A percentile compares a stretch with the other conserved stretches of the same genome.
These are phyloP conservation scores for Penicillium sp. DNA, from an alignment of 2,329 filamentous ascomycete genomes.

Conservation along the genomic window DNA sequence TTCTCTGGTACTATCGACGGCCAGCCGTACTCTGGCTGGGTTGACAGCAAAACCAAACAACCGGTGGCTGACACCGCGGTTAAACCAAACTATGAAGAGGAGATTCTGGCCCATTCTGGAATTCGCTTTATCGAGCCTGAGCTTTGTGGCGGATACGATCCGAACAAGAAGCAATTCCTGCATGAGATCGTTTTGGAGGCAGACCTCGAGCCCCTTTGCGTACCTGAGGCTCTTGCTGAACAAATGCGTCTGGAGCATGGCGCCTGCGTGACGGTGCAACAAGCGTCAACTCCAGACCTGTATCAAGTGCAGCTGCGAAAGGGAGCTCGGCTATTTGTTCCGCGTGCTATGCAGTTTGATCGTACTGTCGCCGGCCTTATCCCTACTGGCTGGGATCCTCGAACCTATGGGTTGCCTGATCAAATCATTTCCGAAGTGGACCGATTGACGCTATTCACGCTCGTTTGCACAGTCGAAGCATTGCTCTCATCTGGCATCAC, in stretches of 20 bases:
- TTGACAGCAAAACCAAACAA: conserved; percentile 89
- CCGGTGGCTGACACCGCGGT: conserved; percentile 98
- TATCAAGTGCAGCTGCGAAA: conserved; percentile 94
- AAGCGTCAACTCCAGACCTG: conserved; percentile 89
- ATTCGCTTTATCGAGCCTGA: conserved; percentile 98
- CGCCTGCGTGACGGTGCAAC: conserved; percentile 95
- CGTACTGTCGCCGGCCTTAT: conserved; percentile 96
- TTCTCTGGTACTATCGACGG: conserved; percentile 95
- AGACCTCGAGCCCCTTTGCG: conserved; percentile 89
- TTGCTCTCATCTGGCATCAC: conserved; percentile 93
- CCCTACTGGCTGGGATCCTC: conserved; percentile 95
- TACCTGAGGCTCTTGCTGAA: conserved; percentile 93
- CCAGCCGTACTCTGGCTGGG: conserved; percentile 93
- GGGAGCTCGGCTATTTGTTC: conserved; percentile 90
- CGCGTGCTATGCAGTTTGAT: conserved; percentile 95
- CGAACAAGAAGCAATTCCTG: conserved; percentile 96
- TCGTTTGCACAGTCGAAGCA: conserved; percentile 90
- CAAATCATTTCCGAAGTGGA: conserved; percentile 98
- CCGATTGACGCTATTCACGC: conserved; percentile 89
- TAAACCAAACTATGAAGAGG: conserved; percentile 95
- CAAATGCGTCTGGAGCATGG: conserved; percentile 97
- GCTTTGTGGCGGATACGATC: conserved; percentile 93
- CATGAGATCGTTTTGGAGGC: conserved; percentile 98
- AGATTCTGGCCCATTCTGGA: conserved; percentile 92
- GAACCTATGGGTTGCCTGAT: conserved; percentile 91